These are phyloP conservation scores for Penicillium pancosmium DNA, from an alignment of 495 filamentous ascomycete species.

Conservation along the genomic window DNA sequence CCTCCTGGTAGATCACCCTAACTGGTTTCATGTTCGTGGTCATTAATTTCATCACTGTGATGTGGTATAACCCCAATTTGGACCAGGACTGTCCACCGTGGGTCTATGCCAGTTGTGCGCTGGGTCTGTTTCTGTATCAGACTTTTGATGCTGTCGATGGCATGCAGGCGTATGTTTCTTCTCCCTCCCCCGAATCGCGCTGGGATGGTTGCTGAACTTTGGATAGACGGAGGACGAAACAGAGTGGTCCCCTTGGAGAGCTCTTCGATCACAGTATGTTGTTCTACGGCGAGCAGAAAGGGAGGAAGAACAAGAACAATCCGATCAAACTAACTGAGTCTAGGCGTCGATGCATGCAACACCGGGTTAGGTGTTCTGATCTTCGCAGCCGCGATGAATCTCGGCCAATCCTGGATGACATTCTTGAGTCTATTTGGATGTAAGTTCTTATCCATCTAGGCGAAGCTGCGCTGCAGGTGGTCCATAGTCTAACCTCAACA, in stretches of 20 bases:
- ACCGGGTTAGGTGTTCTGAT: slow-evolving; percentile 91
- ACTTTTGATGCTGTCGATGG: slow-evolving; percentile 98
- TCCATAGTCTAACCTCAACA: slow-evolving; percentile 33
- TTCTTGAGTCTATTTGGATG: slow-evolving; percentile 82
- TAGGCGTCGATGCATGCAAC: slow-evolving; percentile 90
- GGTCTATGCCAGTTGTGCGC: slow-evolving; percentile 92
- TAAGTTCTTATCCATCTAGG: slow-evolving; percentile 38
- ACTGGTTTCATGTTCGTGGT: slow-evolving; percentile 91
- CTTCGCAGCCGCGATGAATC: slow-evolving; percentile 87
- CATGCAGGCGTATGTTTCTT: slow-evolving; percentile 73
- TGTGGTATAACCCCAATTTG: slow-evolving; percentile 95
- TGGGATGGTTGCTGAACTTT: slow-evolving; percentile 25
- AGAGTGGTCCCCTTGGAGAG: slow-evolving; percentile 93
- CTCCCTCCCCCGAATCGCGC: background rate
- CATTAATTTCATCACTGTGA: slow-evolving; percentile 85
- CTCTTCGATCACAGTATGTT: slow-evolving; percentile 90
- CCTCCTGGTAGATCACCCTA: slow-evolving; percentile 70
- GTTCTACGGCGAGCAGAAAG: slow-evolving; percentile 4
- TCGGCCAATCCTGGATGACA: slow-evolving; percentile 91
- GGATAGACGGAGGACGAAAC: slow-evolving; percentile 76
- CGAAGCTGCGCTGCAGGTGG: background rate
- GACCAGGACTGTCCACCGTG: slow-evolving; percentile 91
- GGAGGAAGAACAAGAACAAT: background rate
- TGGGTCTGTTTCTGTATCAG: slow-evolving; percentile 93
- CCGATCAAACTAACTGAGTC: slow-evolving; percentile 4